Base-by-base conservation (phyloP, 1,284 basidiomycete genomes). In the Trichosporon inkin region DNA sequence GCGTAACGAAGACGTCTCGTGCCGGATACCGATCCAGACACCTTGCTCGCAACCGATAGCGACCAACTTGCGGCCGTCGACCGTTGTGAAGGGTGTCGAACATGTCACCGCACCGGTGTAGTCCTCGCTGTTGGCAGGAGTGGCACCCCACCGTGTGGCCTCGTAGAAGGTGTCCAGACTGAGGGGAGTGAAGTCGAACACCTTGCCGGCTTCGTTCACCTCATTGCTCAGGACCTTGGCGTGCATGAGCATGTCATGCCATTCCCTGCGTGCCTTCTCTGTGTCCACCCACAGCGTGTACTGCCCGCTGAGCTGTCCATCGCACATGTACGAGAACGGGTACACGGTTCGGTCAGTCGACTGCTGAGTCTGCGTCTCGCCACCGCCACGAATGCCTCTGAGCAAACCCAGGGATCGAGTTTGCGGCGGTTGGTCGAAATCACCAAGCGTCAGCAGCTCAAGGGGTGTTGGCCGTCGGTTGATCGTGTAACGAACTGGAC, bases 1-100 rank as follows among this genome's bases (percentile, higher is more conserved):
- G 35, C 90, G 85, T 78, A 96, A 84, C 6, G 92, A 94, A 73
- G 82, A 80, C 0, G 92, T 87, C 72, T 95, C 88, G 68, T 90
- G 88, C 34, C 90, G 84, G 76, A 96, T 87, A 0, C 94, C 95
- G 65, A 98, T 95, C 91, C 92, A 98, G 2, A 98, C 90, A 37
- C 95, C 95, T 71, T 97, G 92, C 0, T 90, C 87, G 75, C 93
- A 96, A 19, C 94, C 94, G 66, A 97, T 87, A 0, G 94, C 92
- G 17, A 97, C 88, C 16, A 98, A 82, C 2, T 85, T 84, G 44
- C 91, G 85, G 5, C 89, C 86, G 73, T 97, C 92, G 6, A 85
- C 82, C 2, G 92, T 92, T 57, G 83, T 89, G 74, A 95, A 94
- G 3, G 94, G 92, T 22, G 93, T 89, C 0, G 91, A 93, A 72